Evolutionary conservation across 1,284 basidiomycete genomes (phyloP).

Genomic region (Flammula alnicola): DNA sequence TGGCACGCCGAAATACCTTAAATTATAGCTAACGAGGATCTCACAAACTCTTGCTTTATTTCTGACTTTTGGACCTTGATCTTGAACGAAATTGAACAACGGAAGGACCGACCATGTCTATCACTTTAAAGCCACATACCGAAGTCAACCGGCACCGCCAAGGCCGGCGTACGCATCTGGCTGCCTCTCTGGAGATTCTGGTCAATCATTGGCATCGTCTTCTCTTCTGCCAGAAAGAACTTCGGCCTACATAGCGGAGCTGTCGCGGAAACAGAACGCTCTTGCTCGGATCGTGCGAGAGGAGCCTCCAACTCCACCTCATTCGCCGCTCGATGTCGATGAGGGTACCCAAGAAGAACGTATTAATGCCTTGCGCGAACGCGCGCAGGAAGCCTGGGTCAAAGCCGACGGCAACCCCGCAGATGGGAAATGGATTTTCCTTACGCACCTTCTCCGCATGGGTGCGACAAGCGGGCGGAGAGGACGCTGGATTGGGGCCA

Average conservation of each 20-base stretch:
- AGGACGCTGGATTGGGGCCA: constrained; percentile 26
- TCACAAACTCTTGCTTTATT: too few relatives aligned
- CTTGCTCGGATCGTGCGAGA: constrained; percentile 13
- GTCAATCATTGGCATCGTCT: constrained; percentile 1
- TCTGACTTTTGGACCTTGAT: not conserved
- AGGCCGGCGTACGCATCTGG: too few relatives aligned
- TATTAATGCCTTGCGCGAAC: constrained; percentile 20
- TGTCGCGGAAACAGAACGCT: constrained; percentile 12
- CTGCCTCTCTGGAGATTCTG: not conserved
- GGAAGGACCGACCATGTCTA: not conserved
- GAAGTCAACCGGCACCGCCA: not conserved
- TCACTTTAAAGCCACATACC: not conserved
- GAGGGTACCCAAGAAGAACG: constrained; percentile 17
- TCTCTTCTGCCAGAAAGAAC: not conserved
- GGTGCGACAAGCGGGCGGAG: constrained; percentile 26
- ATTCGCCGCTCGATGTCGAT: not conserved
- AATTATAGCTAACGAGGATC: too few relatives aligned
- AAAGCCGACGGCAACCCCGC: constrained; percentile 32
- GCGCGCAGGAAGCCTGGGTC: constrained; percentile 24
- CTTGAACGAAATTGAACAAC: too few relatives aligned
- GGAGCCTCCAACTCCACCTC: constrained; percentile 15
- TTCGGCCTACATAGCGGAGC: constrained; percentile 10
- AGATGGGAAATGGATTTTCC: constrained; percentile 32
- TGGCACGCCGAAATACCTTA: too few relatives aligned
- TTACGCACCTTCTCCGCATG: constrained; percentile 29